These are phyloP conservation scores for Aspergillus saccharolyticus DNA, from an alignment of 495 filamentous ascomycete species.

Conservation along the genomic window DNA sequence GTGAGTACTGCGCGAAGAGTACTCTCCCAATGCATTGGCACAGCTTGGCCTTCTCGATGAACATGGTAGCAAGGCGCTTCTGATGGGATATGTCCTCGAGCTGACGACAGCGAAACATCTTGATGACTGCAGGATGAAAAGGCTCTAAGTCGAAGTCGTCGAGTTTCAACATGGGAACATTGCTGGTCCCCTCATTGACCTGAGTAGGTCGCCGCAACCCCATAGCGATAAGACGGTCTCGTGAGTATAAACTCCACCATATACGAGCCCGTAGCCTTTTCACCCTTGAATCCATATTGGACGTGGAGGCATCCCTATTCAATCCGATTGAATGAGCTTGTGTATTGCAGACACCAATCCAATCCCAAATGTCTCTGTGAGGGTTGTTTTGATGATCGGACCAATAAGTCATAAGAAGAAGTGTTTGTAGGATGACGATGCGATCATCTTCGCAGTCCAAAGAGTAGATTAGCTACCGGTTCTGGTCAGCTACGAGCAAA, in stretches of 20 bases:
- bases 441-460: slow-evolving; percentile 80
- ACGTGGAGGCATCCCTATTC: slow-evolving; percentile 64
- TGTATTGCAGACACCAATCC: slow-evolving; percentile 79
- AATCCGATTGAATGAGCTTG: slow-evolving; percentile 76
- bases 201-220: slow-evolving; percentile 79
- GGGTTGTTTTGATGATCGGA: slow-evolving; percentile 62
- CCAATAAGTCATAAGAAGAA: slow-evolving; percentile 84
- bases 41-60: slow-evolving; percentile 80
- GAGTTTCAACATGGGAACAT: slow-evolving; percentile 73
- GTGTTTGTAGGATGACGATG: slow-evolving; percentile 69
- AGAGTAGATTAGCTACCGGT: slow-evolving; percentile 59
- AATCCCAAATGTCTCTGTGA: slow-evolving; percentile 76
- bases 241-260: slow-evolving; percentile 89
- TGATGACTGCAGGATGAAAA: slow-evolving; percentile 45
- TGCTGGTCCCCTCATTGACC: slow-evolving; percentile 80
- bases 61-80: slow-evolving; percentile 71
- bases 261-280: slow-evolving; percentile 68
- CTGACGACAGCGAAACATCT: slow-evolving; percentile 35
- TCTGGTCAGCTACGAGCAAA: slow-evolving; percentile 9
- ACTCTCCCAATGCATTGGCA: slow-evolving; percentile 78
- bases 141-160: slow-evolving; percentile 73
- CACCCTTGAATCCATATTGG: slow-evolving; percentile 54
- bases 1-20: slow-evolving; percentile 73
- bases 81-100: slow-evolving; percentile 49
- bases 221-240: slow-evolving; percentile 81